Evolutionary conservation across 805 yeast species (phyloP).

Genomic region (Nakazawaea sp.): DNA sequence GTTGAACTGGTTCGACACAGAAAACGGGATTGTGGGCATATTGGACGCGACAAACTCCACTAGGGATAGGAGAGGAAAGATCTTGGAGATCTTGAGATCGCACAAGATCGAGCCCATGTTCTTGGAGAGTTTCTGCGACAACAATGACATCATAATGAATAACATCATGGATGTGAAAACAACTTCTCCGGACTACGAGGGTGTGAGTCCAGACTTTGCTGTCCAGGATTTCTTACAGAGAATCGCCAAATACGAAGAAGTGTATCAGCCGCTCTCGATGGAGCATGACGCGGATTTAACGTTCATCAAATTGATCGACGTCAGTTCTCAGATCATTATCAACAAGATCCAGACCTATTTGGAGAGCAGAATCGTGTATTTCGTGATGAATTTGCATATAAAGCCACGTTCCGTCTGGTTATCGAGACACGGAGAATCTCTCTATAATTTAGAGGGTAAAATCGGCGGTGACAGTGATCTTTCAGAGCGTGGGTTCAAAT

Average conservation of each 20-base stretch:
- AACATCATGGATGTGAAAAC: slow-evolving; percentile 84
- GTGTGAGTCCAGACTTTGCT: slow-evolving; percentile 65
- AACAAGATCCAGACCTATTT: slow-evolving; percentile 83
- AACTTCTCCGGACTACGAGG: slow-evolving; percentile 74
- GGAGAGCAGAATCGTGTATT: slow-evolving; percentile 89
- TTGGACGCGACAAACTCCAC: slow-evolving; percentile 93
- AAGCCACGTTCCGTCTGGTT: slow-evolving; percentile 91
- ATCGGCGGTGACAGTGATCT: slow-evolving; percentile 93
- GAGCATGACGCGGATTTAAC: slow-evolving; percentile 58
- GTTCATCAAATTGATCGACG: slow-evolving; percentile 82
- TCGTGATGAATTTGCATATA: slow-evolving; percentile 91
- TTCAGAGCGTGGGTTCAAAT: slow-evolving; percentile 76
- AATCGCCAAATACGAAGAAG: slow-evolving; percentile 65
- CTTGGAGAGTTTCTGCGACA: slow-evolving; percentile 88
- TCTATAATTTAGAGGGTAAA: slow-evolving; percentile 86
- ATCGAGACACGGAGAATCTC: slow-evolving; percentile 93
- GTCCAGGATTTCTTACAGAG: slow-evolving; percentile 65
- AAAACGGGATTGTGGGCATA: slow-evolving; percentile 84
- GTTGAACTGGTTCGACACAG: slow-evolving; percentile 78
- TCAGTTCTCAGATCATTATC: slow-evolving; percentile 80
- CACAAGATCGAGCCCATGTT: slow-evolving; percentile 83
- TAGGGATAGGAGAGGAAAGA: slow-evolving; percentile 55
- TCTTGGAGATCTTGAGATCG: slow-evolving; percentile 47
- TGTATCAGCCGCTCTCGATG: slow-evolving; percentile 70
- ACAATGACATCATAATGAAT: slow-evolving; percentile 65